These are phyloP conservation scores for Rhodotorula sp. DNA, from an alignment of 1,284 basidiomycete genomes.

Conservation along the genomic window DNA sequence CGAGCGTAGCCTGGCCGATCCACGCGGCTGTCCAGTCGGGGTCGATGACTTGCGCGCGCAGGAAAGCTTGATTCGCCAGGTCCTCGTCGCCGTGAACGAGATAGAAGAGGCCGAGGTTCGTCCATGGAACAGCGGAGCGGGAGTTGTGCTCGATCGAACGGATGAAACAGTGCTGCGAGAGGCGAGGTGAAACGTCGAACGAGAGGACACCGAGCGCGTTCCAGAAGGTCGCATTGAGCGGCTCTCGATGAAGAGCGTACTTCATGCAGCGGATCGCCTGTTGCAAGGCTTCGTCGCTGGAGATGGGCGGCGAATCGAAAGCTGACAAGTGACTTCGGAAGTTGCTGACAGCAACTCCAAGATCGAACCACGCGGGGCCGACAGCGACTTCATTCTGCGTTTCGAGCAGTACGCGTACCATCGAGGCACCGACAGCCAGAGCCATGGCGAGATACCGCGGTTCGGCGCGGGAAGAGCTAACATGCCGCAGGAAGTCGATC, in stretches of 20 bases:
- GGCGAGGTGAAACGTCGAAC: slow-evolving; percentile 65
- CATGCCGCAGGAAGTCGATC: slow-evolving; percentile 1
- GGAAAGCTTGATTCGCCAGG: slow-evolving; percentile 81
- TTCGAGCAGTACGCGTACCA: slow-evolving; percentile 68
- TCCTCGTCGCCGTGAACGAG: slow-evolving; percentile 76
- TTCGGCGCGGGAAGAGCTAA: slow-evolving; percentile 6
- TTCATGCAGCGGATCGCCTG: slow-evolving; percentile 66
- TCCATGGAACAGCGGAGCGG: slow-evolving; percentile 70
- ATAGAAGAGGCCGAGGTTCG: slow-evolving; percentile 86
- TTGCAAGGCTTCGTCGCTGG: slow-evolving; percentile 51
- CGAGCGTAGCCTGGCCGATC: slow-evolving; percentile 87
- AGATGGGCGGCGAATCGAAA: slow-evolving; percentile 28
- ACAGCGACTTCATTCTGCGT: slow-evolving; percentile 60
- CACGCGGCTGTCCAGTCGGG: slow-evolving; percentile 88
- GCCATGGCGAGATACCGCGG: slow-evolving; percentile 16
- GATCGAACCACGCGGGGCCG: slow-evolving; percentile 72
- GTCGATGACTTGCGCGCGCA: slow-evolving; percentile 84
- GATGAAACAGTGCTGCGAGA: slow-evolving; percentile 89
- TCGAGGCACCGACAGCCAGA: slow-evolving; percentile 66
- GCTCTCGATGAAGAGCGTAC: slow-evolving; percentile 71
- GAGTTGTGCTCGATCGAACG: slow-evolving; percentile 78
- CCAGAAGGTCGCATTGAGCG: slow-evolving; percentile 77
- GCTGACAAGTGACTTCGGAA: slow-evolving; percentile 55
- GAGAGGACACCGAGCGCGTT: slow-evolving; percentile 71
- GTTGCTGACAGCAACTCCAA: slow-evolving; percentile 61